A percentile compares a stretch with the other conserved stretches of the same genome.
These are phyloP conservation scores for Wickerhamiella shivajii DNA, from an alignment of 805 yeast species.

Conservation along the genomic window DNA sequence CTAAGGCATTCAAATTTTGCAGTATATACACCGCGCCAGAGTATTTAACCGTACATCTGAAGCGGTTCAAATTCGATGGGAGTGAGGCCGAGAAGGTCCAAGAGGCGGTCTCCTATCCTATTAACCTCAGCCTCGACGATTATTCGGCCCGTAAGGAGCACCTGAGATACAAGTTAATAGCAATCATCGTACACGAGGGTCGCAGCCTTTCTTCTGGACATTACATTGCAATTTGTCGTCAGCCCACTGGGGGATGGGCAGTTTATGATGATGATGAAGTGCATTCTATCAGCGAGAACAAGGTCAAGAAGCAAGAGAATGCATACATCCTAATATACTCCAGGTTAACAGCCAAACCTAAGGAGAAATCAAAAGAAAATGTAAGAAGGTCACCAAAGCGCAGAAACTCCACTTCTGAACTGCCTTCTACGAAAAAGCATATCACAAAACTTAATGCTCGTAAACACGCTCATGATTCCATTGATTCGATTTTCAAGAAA, in stretches of 20 bases:
- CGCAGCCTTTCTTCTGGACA: slow-evolving; percentile 87
- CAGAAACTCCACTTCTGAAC: too few relatives aligned
- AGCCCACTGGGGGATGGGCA: slow-evolving; percentile 87
- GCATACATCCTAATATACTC: slow-evolving; percentile 86
- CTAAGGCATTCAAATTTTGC: slow-evolving; percentile 64
- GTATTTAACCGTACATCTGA: slow-evolving; percentile 70
- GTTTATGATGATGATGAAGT: slow-evolving; percentile 89
- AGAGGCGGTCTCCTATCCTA: slow-evolving; percentile 70
- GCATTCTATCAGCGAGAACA: slow-evolving; percentile 53
- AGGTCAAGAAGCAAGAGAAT: slow-evolving; percentile 66
- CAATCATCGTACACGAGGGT: slow-evolving; percentile 90
- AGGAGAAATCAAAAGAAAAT: neutral
- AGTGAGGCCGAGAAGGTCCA: slow-evolving; percentile 62
- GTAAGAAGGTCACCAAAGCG: neutral
- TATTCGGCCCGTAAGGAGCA: slow-evolving; percentile 31
- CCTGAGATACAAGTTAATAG: slow-evolving; percentile 51
- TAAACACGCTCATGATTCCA: too few relatives aligned
- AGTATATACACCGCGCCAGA: slow-evolving; percentile 77
- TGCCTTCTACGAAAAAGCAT: too few relatives aligned
- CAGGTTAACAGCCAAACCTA: slow-evolving; percentile 26
- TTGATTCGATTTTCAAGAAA: too few relatives aligned
- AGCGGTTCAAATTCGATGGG: slow-evolving; percentile 66
- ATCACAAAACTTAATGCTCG: too few relatives aligned
- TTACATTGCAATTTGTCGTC: slow-evolving; percentile 78
- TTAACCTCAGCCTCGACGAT: slow-evolving; percentile 54